A percentile compares a stretch with the other conserved stretches of the same genome.
Conservation (phyloP, 345 rosid species). For the Acer saccharum region DNA sequence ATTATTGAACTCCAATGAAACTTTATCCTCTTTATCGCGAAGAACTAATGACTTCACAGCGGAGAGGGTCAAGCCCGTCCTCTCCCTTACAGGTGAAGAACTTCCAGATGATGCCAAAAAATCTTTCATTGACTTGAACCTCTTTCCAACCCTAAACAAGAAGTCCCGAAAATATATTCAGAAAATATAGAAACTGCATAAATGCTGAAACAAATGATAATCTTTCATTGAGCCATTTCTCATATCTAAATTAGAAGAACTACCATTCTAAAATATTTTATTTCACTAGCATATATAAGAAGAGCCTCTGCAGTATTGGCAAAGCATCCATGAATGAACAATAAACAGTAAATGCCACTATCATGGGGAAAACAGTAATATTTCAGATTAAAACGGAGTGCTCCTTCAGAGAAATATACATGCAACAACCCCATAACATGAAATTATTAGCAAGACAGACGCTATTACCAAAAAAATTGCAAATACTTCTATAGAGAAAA, state of each 20-base stretch:
- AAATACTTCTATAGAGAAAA: constrained; percentile 22
- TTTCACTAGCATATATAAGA: not conserved
- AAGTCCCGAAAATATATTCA: constrained; percentile 9
- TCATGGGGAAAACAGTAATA: not conserved
- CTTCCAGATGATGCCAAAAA: constrained; percentile 61
- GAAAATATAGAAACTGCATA: constrained; percentile 12
- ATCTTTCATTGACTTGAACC: constrained; percentile 76
- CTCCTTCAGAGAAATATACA: not conserved
- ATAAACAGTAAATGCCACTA: not conserved
- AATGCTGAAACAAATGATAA: constrained; percentile 18
- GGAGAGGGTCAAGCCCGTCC: constrained; percentile 80
- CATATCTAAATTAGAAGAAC: constrained; percentile 10
- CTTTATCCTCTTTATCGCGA: constrained; percentile 88
- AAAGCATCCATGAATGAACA: not conserved
- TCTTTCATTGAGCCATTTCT: constrained; percentile 11
- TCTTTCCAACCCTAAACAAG: constrained; percentile 67
- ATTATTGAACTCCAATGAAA: constrained; percentile 56
- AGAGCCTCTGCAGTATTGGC: not conserved
- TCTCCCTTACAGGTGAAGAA: constrained; percentile 86
- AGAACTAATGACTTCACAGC: constrained; percentile 87
- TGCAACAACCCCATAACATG: not conserved
- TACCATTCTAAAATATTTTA: not conserved
- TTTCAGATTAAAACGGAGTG: not conserved
- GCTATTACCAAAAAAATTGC: not conserved
- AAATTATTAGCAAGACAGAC: not conserved